phyloP scores from a whole-genome alignment of 192 early-diverging fungal species.

The Entomortierella lignicola region DNA sequence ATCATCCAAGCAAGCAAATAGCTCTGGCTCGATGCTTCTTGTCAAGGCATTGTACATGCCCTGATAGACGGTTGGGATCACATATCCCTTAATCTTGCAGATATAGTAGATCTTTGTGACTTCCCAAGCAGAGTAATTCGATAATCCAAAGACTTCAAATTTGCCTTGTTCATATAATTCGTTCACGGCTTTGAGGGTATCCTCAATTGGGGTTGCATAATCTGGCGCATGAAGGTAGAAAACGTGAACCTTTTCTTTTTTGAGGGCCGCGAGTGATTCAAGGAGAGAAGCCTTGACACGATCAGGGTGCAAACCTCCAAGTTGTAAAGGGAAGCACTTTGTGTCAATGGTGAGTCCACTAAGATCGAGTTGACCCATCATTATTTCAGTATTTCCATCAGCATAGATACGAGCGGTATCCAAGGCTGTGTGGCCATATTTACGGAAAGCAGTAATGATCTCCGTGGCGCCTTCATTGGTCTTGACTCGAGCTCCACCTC shows the following conservation, averaged over 20 bases:
- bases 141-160: conserved; percentile 59
- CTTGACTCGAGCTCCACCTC: conserved; percentile 51
- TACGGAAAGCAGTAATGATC: conserved; percentile 26
- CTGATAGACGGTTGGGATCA: conserved; percentile 53
- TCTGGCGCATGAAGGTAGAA: conserved; percentile 79
- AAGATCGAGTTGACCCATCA: conserved; percentile 45
- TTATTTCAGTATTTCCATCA: conserved; percentile 64
- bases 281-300: conserved; percentile 45
- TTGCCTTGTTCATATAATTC: conserved; percentile 65
- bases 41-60: conserved; percentile 59
- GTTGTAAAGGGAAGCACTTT: conserved; percentile 32
- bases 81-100: conserved; percentile 50
- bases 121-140: conserved; percentile 52
- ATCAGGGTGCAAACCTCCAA: conserved; percentile 53
- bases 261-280: conserved; percentile 62
- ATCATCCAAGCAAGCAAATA: conserved; percentile 69
- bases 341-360: conserved; percentile 33
- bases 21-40: conserved; percentile 61
- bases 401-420: conserved; percentile 63
- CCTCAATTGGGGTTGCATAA: conserved; percentile 63
- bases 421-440: conserved; percentile 24
- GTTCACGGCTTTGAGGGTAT: conserved; percentile 67
- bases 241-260: conserved; percentile 63
- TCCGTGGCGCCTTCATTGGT: conserved; percentile 28
- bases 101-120: conserved; percentile 52